These are phyloP conservation scores for Ballota nigra DNA, from an alignment of 257 asterid species.

Conservation along the genomic window DNA sequence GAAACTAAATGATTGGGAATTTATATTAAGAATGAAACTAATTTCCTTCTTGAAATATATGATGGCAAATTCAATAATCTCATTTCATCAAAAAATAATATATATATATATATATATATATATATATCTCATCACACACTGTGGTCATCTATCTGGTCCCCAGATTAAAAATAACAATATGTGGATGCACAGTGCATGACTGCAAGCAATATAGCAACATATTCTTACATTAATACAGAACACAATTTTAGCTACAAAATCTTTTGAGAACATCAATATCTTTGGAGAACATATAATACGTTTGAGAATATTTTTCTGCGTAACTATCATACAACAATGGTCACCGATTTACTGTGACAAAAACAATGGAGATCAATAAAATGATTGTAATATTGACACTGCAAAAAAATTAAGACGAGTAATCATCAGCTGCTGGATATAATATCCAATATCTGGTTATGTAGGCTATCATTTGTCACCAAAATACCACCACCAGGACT, in stretches of 20 bases:
- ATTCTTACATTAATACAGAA: slow-evolving; percentile 5
- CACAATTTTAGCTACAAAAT: background rate
- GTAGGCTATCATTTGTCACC: slow-evolving; percentile 62
- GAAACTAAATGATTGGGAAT: background rate
- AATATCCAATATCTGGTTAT: slow-evolving; percentile 48
- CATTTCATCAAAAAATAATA: no score
- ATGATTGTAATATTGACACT: background rate
- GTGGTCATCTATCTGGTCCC: background rate
- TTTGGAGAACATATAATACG: background rate
- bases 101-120: no score
- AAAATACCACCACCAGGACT: slow-evolving; percentile 81
- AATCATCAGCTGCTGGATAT: slow-evolving; percentile 45
- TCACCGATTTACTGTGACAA: background rate
- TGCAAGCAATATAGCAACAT: background rate
- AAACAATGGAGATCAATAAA: slow-evolving; percentile 13
- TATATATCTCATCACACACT: background rate
- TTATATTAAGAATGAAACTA: no score
- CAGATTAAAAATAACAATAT: background rate
- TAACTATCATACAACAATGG: background rate
- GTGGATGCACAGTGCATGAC: background rate
- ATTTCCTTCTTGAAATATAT: no score
- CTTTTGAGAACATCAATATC: background rate
- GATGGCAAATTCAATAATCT: background rate
- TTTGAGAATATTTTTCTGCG: background rate
- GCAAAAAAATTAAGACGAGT: background rate